Evolutionary conservation across 2,329 filamentous ascomycete species (phyloP).

Genomic region (Ophiostoma quercus): DNA sequence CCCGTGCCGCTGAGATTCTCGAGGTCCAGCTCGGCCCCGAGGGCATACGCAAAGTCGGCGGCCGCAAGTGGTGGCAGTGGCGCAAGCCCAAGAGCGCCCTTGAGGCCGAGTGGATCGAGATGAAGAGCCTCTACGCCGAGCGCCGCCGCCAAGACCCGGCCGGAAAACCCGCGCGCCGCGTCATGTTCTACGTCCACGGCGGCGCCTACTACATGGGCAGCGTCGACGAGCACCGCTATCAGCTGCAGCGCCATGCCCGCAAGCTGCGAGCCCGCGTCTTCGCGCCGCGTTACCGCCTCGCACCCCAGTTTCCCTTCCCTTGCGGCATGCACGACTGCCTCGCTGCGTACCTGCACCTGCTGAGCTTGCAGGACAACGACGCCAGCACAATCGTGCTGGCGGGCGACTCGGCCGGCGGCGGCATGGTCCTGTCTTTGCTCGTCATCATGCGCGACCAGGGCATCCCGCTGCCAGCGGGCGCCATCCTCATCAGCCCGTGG

Average conservation of each 20-base stretch:
- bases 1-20: slow-evolving; percentile 61
- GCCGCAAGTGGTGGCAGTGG: slow-evolving; percentile 87
- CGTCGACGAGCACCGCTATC: slow-evolving; percentile 94
- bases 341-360: slow-evolving; percentile 77
- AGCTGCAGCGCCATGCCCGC: slow-evolving; percentile 90
- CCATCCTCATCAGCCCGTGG: slow-evolving; percentile 90
- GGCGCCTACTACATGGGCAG: slow-evolving; percentile 95
- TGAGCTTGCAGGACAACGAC: slow-evolving; percentile 59
- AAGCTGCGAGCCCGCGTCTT: slow-evolving; percentile 89
- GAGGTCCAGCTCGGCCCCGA: slow-evolving; percentile 69
- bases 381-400: slow-evolving; percentile 79
- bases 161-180: slow-evolving; percentile 40
- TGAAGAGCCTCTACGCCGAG: slow-evolving; percentile 73
- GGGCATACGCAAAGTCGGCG: slow-evolving; percentile 71
- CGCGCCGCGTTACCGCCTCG: slow-evolving; percentile 78
- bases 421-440: slow-evolving; percentile 78
- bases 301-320: slow-evolving; percentile 93
- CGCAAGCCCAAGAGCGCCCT: slow-evolving; percentile 60
- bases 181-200: slow-evolving; percentile 92
- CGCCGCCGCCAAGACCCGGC: slow-evolving; percentile 42
- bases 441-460: slow-evolving; percentile 77
- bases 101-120: slow-evolving; percentile 92
- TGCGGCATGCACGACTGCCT: slow-evolving; percentile 88
- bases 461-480: slow-evolving; percentile 80
- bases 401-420: slow-evolving; percentile 89